Percentiles rank a stretch among this genome's conserved stretches.
phyloP scores from a whole-genome alignment of 2,329 filamentous ascomycete genomes.

The Microsporum audouinii region DNA sequence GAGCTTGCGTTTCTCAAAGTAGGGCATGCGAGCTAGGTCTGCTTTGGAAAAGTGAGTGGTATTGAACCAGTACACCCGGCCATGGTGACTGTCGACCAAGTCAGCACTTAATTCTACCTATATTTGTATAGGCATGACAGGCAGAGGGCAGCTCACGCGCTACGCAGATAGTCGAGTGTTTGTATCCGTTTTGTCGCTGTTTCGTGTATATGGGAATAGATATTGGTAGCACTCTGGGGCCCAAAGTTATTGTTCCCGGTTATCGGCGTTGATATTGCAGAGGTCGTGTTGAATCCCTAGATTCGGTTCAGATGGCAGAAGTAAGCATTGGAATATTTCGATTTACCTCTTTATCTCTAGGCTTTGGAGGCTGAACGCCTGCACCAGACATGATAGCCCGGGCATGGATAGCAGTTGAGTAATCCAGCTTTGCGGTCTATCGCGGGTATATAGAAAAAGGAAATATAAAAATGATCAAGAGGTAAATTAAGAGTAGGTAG shows the following conservation, averaged over 20 bases:
- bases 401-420: neutral
- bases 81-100: slow-evolving; percentile 59
- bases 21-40: slow-evolving; percentile 71
- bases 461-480: neutral
- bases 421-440: neutral
- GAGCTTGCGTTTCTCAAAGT: slow-evolving; percentile 72
- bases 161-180: slow-evolving; percentile 82
- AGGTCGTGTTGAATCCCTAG: slow-evolving; percentile 12
- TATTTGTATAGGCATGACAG: neutral
- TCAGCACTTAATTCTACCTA: neutral
- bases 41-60: slow-evolving; percentile 80
- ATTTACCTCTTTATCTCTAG: neutral
- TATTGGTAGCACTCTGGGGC: slow-evolving; percentile 42
- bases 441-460: neutral
- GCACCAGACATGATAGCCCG: neutral
- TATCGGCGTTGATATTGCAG: slow-evolving; percentile 22
- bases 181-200: slow-evolving; percentile 85
- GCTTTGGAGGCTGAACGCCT: neutral
- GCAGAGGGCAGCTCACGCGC: slow-evolving; percentile 53
- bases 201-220: slow-evolving; percentile 65
- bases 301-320: slow-evolving; percentile 13
- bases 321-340: neutral
- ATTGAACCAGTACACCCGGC: slow-evolving; percentile 96
- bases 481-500: neutral
- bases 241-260: slow-evolving; percentile 27